Evolutionary conservation across 225 moss, liverwort and hornwort genomes (phyloP).

Genomic region (Anthoceros angustus): DNA sequence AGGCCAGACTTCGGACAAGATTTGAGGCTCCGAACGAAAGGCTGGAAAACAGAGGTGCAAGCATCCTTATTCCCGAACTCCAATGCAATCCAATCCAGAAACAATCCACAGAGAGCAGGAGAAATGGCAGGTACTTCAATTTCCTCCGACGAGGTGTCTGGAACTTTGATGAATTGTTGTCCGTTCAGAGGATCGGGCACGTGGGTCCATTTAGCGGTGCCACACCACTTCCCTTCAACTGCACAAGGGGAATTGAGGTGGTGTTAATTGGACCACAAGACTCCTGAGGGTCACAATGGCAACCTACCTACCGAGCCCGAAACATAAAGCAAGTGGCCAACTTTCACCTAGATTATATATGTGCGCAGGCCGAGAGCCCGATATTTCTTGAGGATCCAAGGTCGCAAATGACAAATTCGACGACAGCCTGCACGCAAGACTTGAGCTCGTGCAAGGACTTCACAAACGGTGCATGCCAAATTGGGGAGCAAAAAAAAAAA

Average conservation of each 20-base stretch:
- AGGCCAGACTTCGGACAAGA: constrained; percentile 89
- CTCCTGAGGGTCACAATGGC: background rate
- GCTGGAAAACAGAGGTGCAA: constrained; percentile 36
- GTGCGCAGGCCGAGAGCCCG: constrained; percentile 40
- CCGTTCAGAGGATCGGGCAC: constrained; percentile 83
- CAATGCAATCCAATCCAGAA: background rate
- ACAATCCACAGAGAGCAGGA: background rate
- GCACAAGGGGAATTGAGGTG: constrained; percentile 1
- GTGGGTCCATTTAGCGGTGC: constrained; percentile 45
- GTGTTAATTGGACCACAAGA: constrained; percentile 7
- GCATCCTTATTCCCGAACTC: background rate
- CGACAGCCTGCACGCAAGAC: constrained; percentile 8
- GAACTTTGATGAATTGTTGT: constrained; percentile 62
- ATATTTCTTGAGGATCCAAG: constrained; percentile 45
- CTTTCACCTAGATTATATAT: constrained; percentile 74
- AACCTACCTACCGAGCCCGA: background rate
- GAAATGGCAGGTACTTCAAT: constrained; percentile 6
- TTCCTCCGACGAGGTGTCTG: constrained; percentile 49
- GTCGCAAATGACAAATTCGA: constrained; percentile 64
- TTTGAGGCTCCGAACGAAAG: constrained; percentile 63
- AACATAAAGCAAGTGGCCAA: background rate
- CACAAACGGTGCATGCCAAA: too few species aligned
- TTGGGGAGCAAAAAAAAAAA: too few species aligned
- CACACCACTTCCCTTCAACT: constrained; percentile 77
- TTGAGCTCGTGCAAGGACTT: too few species aligned